Evolutionary conservation across 1,284 basidiomycete species (phyloP).

Genomic region (Pascua sp.): DNA sequence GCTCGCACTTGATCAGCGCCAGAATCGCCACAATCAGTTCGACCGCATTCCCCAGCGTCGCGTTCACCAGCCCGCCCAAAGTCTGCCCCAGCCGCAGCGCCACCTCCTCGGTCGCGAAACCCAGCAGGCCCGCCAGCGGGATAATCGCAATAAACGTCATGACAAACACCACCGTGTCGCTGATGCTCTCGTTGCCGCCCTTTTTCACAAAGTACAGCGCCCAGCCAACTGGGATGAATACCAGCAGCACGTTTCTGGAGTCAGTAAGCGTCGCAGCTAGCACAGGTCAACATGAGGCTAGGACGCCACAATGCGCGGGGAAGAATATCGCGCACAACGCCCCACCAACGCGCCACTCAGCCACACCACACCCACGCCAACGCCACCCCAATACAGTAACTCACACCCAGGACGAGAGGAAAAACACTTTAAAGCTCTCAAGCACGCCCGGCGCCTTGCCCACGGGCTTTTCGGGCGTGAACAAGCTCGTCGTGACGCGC

Average conservation of each 20-base stretch:
- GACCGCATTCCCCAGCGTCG: constrained; percentile 52
- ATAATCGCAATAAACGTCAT: constrained; percentile 51
- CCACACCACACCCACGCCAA: not conserved
- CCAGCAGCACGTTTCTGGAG: constrained; percentile 48
- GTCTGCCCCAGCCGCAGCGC: constrained; percentile 72
- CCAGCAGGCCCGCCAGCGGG: constrained; percentile 66
- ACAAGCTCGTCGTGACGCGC: constrained; percentile 43
- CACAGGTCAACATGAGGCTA: too few relatives aligned
- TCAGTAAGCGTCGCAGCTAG: constrained; percentile 1
- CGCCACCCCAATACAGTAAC: constrained; percentile 8
- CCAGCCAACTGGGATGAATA: constrained; percentile 53
- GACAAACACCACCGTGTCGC: constrained; percentile 44
- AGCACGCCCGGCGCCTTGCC: constrained; percentile 46
- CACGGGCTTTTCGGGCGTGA: constrained; percentile 45
- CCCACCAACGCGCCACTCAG: too few relatives aligned
- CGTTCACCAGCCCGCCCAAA: constrained; percentile 55
- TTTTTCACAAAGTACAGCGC: constrained; percentile 48
- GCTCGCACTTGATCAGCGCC: constrained; percentile 73
- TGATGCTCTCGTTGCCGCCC: constrained; percentile 39
- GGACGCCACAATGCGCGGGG: too few relatives aligned
- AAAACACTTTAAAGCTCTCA: constrained; percentile 40
- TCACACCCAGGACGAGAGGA: constrained; percentile 48
- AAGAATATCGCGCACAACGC: too few relatives aligned
- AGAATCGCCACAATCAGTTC: constrained; percentile 65
- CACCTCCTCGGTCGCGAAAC: constrained; percentile 82